Conservation (phyloP, 176 grass and related monocot species). For the Eleusine indica region DNA sequence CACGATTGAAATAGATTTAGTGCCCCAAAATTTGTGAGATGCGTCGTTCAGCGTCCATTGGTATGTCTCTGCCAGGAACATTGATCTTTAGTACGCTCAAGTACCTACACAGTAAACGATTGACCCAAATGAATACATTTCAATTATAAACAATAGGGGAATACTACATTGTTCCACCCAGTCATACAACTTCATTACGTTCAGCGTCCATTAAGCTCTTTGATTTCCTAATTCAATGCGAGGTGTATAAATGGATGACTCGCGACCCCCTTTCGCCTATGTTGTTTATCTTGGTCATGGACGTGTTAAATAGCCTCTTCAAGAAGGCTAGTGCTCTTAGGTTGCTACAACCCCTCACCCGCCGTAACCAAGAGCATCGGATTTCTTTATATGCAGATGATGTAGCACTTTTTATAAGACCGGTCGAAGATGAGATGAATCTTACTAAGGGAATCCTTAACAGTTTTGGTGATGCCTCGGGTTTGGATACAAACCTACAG, state of each 20-base stretch:
- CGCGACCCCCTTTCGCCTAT: no score
- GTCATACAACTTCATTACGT: background rate
- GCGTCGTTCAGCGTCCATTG: slow-evolving; percentile 72
- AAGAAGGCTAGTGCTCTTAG: no score
- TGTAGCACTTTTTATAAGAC: no score
- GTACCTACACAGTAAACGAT: slow-evolving; percentile 52
- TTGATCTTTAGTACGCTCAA: slow-evolving; percentile 74
- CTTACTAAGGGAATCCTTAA: no score
- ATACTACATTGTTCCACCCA: background rate
- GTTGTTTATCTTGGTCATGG: no score
- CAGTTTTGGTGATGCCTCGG: no score
- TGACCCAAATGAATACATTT: slow-evolving; percentile 5
- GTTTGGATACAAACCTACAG: no score
- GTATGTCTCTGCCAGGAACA: slow-evolving; percentile 93
- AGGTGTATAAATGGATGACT: background rate
- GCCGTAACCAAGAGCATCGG: no score
- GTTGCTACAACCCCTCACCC: no score
- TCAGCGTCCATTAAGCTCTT: background rate
- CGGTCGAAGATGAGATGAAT: no score
- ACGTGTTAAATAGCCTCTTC: no score
- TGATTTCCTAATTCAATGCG: background rate
- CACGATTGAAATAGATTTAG: slow-evolving; percentile 29
- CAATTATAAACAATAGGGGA: background rate
- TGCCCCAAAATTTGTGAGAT: slow-evolving; percentile 66
- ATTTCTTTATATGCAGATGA: no score